Base-by-base conservation (phyloP, 176 grass and related monocot species). In the Avena eriantha region DNA sequence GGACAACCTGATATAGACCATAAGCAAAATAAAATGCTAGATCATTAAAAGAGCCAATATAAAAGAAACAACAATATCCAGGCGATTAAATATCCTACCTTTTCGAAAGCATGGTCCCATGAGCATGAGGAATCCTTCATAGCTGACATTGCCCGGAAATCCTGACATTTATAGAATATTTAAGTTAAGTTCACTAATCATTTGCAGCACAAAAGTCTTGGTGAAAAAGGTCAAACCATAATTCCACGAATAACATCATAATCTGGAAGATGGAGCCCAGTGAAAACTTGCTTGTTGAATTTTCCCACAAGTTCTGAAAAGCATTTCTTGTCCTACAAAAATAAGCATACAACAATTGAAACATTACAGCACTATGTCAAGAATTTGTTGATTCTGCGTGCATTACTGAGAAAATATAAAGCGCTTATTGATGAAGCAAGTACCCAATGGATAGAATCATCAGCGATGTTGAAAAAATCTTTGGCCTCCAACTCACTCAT, bases 181-280 rank as follows among this genome's bases (percentile, higher is more conserved):
- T 12, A 14, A 36, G 35, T 82, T 33, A 69, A 31, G 17, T 18
- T 82, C 29, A 53, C 11, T 21, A 69, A 69, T 69, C 68, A 82
- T n/a, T 82, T 69, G 24, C 51, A 13, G 31, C 18, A 36, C 53
- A 78, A 56, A 56, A n/a, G 5, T 57, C 2, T 54, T n/a, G 76
- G 21, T 7, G 26, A 53, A 82, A 68, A 82, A 15, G 64, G 43
- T 69, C 80, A 53, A 17, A 82, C 63, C 68, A 83, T 73, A 73
- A 83, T 83, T 83, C 81, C 68, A 58, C 68, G 51, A 83, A 73
- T 31, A 73, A 83, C 35, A 83, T 83, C 57, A 47, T 73, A 46
- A 60, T 59, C 26, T 83, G 81, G 81, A 83, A 73, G 69, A 17
- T 58, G 14, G 46, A 60, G 22, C n/a, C 51, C n/a, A 60, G 51